Percentiles rank a stretch among this genome's conserved stretches.
Conservation (phyloP, 1,284 basidiomycete species). For the Malassezia arunalokei region DNA sequence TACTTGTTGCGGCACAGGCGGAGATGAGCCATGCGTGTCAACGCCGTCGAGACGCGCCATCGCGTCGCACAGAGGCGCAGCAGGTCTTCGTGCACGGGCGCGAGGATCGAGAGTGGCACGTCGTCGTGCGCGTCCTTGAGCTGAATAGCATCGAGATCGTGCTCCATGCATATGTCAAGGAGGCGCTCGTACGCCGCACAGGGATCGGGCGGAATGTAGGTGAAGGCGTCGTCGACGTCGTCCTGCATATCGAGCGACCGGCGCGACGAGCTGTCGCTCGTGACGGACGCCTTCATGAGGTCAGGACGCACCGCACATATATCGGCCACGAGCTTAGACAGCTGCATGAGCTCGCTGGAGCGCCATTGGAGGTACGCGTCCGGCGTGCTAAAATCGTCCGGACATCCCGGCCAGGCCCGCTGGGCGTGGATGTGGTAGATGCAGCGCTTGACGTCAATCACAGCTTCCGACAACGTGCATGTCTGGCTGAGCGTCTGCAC, state of each 20-base stretch:
- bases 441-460: constrained; percentile 57
- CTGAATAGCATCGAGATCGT: constrained; percentile 78
- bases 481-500: constrained; percentile 58
- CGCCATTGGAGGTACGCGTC: constrained; percentile 74
- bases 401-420: constrained; percentile 66
- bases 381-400: constrained; percentile 70
- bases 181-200: constrained; percentile 71
- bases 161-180: constrained; percentile 67
- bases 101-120: constrained; percentile 87
- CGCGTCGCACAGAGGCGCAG: constrained; percentile 74
- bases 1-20: constrained; percentile 77
- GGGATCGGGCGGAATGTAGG: constrained; percentile 80
- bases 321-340: constrained; percentile 75
- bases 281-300: constrained; percentile 58
- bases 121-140: constrained; percentile 88
- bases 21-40: constrained; percentile 67
- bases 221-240: constrained; percentile 49
- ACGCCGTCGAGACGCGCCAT: constrained; percentile 74
- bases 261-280: constrained; percentile 6
- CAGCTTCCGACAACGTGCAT: constrained; percentile 56
- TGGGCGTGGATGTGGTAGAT: constrained; percentile 81
- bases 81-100: constrained; percentile 64
- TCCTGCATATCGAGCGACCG: background rate
- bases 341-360: constrained; percentile 64
- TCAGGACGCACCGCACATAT: constrained; percentile 80